Evolutionary conservation across 805 yeast genomes (phyloP).

Genomic region (Teunomyces cretensis): DNA sequence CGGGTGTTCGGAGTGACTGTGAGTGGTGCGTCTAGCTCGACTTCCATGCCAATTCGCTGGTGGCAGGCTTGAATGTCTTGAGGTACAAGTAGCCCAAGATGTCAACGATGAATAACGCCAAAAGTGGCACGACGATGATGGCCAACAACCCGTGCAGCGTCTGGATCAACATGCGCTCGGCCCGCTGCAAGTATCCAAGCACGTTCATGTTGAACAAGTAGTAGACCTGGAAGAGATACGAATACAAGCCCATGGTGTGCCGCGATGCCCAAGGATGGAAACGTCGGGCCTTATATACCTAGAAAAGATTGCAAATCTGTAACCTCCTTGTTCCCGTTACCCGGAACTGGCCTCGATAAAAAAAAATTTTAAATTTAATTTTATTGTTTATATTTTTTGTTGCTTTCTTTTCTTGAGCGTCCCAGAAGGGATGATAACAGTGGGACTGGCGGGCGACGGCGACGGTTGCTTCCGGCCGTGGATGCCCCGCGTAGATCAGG

Average conservation of each 20-base stretch:
- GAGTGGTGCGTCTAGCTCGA: no score
- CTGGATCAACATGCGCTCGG: constrained; percentile 7
- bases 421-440: background rate
- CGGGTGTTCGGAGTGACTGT: no score
- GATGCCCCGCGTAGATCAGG: no score
- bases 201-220: constrained; percentile 4
- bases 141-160: constrained; percentile 8
- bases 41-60: constrained; percentile 1
- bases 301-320: background rate
- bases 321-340: constrained; percentile 1
- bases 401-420: background rate
- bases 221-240: background rate
- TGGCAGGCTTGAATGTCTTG: constrained; percentile 4
- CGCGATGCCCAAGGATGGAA: background rate
- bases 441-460: background rate
- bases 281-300: background rate
- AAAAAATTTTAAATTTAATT: background rate
- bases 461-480: background rate
- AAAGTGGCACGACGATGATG: constrained; percentile 5
- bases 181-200: constrained; percentile 1
- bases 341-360: background rate
- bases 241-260: background rate
- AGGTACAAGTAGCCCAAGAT: constrained; percentile 7
- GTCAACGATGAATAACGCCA: constrained; percentile 4
- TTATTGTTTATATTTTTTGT: background rate